Evolutionary conservation across 768 basidiomycete species (phyloP).

Genomic region (Strobilomyces echinocephalus): DNA sequence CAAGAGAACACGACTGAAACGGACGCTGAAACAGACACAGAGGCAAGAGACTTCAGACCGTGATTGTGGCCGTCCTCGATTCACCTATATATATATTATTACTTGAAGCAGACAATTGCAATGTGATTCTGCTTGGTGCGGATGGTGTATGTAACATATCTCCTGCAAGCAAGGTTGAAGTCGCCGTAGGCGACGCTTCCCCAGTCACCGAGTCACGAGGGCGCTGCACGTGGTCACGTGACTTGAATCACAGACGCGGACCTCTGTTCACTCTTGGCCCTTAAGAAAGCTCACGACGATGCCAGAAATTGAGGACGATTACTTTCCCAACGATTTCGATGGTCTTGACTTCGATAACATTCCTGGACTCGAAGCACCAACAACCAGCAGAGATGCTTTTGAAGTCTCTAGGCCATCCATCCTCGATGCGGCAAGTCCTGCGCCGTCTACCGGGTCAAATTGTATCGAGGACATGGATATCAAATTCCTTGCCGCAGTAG

Average conservation of each 20-base stretch:
- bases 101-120: no score
- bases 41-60: no score
- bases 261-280: neutral
- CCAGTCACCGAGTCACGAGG: neutral
- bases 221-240: slow-evolving; percentile 1
- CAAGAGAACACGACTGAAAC: no score
- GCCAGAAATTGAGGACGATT: slow-evolving; percentile 32
- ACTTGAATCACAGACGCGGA: neutral
- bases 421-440: slow-evolving; percentile 10
- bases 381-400: neutral
- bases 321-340: slow-evolving; percentile 55
- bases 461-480: slow-evolving; percentile 20
- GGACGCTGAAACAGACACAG: no score
- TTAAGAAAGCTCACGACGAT: slow-evolving; percentile 11
- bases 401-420: neutral
- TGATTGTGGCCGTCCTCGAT: no score
- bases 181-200: no score
- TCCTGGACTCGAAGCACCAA: slow-evolving; percentile 27
- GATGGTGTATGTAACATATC: no score
- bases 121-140: no score
- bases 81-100: no score
- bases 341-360: slow-evolving; percentile 43
- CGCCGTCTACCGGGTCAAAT: slow-evolving; percentile 2
- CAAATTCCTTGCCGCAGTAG: slow-evolving; percentile 36
- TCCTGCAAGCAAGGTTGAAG: no score